phyloP scores from a whole-genome alignment of 768 basidiomycete species.

The Podaxis sp. region DNA sequence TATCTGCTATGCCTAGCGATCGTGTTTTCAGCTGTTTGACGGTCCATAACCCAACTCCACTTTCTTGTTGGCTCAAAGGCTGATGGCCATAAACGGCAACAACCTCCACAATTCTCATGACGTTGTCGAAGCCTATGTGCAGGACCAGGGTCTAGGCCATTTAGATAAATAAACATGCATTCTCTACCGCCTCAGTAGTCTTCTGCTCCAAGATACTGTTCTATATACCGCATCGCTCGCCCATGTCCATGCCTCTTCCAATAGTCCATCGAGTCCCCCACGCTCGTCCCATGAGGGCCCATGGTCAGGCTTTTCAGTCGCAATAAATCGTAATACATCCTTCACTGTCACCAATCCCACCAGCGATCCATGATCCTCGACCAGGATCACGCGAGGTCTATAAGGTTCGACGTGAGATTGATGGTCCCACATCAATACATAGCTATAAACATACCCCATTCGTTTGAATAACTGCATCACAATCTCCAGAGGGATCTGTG shows the following conservation, averaged over 20 bases:
- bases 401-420: conserved; percentile 12
- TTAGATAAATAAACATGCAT: conserved; percentile 17
- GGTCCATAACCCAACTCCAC: conserved; percentile 13
- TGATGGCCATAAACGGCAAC: conserved; percentile 11
- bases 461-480: conserved; percentile 97
- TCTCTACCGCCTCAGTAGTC: conserved; percentile 34
- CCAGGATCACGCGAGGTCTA: conserved; percentile 95
- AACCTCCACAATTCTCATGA: not conserved
- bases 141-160: not conserved
- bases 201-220: conserved; percentile 37
- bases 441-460: conserved; percentile 76
- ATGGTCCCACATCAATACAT: conserved; percentile 6
- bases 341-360: conserved; percentile 93
- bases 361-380: conserved; percentile 82
- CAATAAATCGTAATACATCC: conserved; percentile 88
- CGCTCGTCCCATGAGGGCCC: conserved; percentile 60
- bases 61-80: conserved; percentile 10
- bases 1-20: not conserved
- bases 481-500: conserved; percentile 91
- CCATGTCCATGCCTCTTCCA: conserved; percentile 65
- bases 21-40: conserved; percentile 14
- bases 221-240: conserved; percentile 35
- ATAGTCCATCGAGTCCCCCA: conserved; percentile 62
- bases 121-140: not conserved
- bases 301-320: conserved; percentile 52